These are phyloP conservation scores for Sporormia fimetaria DNA, from an alignment of 495 filamentous ascomycete species.

Conservation along the genomic window DNA sequence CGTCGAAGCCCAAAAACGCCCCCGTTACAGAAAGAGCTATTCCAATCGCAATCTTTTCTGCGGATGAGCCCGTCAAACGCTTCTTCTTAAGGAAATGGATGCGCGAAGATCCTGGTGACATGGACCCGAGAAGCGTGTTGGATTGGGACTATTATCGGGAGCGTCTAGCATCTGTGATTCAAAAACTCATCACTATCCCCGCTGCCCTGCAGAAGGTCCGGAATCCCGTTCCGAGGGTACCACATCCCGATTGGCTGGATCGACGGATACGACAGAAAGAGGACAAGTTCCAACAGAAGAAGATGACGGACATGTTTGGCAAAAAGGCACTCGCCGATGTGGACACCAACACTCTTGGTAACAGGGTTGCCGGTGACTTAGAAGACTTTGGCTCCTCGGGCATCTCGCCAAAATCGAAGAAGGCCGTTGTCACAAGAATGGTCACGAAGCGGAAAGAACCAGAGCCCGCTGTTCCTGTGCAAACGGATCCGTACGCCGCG, in stretches of 20 bases:
- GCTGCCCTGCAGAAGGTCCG: slow-evolving; percentile 88
- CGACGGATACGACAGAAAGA: slow-evolving; percentile 87
- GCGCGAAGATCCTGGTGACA: slow-evolving; percentile 83
- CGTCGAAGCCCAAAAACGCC: slow-evolving; percentile 69
- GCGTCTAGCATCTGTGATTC: slow-evolving; percentile 86
- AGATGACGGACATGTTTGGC: slow-evolving; percentile 89
- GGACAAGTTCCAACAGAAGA: slow-evolving; percentile 95
- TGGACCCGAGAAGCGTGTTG: slow-evolving; percentile 77
- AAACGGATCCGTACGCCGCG: slow-evolving; percentile 67
- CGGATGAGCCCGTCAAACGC: slow-evolving; percentile 74
- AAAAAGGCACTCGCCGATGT: slow-evolving; percentile 62
- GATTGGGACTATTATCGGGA: slow-evolving; percentile 98
- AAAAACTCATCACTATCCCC: slow-evolving; percentile 97
- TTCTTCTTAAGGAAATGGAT: slow-evolving; percentile 91
- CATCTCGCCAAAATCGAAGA: slow-evolving; percentile 50
- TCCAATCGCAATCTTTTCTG: slow-evolving; percentile 94
- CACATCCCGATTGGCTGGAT: slow-evolving; percentile 95
- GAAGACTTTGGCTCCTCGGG: slow-evolving; percentile 69
- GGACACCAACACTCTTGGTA: slow-evolving; percentile 53
- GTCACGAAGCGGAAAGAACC: slow-evolving; percentile 78
- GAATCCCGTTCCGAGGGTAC: slow-evolving; percentile 86
- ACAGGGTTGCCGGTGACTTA: slow-evolving; percentile 54
- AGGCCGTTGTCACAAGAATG: slow-evolving; percentile 50
- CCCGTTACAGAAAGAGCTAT: slow-evolving; percentile 92
- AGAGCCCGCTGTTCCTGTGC: slow-evolving; percentile 40